phyloP scores from a whole-genome alignment of 164 flowering plant genomes.

The Akebia trifoliata region DNA sequence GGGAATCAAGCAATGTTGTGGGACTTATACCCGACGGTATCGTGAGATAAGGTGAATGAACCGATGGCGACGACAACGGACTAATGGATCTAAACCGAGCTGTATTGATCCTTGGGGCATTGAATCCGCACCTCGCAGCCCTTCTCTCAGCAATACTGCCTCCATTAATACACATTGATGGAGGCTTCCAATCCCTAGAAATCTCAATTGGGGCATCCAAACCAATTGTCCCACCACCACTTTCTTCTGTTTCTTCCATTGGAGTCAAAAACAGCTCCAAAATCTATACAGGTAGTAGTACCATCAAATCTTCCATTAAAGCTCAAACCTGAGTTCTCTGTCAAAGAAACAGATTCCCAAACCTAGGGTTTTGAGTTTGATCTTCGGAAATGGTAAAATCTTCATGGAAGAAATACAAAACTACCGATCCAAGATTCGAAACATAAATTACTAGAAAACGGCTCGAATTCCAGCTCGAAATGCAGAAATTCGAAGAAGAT shows the following conservation, averaged over 20 bases:
- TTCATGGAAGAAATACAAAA: not conserved
- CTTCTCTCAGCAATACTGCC: conserved; percentile 68
- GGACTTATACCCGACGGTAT: conserved; percentile 80
- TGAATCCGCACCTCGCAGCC: conserved; percentile 59
- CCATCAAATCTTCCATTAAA: conserved; percentile 4
- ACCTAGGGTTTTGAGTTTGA: conserved; percentile 2
- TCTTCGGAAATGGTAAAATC: not conserved
- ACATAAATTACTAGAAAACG: not conserved
- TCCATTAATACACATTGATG: conserved; percentile 7
- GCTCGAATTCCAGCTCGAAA: not conserved
- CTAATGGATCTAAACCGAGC: conserved; percentile 32
- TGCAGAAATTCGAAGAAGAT: not conserved
- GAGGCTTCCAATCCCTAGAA: conserved; percentile 12
- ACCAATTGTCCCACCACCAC: conserved; percentile 2
- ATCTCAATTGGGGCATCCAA: conserved; percentile 3
- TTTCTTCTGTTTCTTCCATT: conserved; percentile 17
- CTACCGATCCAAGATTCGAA: not conserved
- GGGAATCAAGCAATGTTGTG: conserved; percentile 63
- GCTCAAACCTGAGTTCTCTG: not conserved
- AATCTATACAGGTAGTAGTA: not conserved
- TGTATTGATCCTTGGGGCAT: conserved; percentile 47
- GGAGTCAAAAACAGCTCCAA: not conserved
- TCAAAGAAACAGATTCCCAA: not conserved
- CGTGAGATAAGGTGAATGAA: conserved; percentile 44
- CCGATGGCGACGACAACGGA: conserved; percentile 40